Base-by-base conservation (phyloP, 2,329 filamentous ascomycete species). In the Colletotrichum agaves region DNA sequence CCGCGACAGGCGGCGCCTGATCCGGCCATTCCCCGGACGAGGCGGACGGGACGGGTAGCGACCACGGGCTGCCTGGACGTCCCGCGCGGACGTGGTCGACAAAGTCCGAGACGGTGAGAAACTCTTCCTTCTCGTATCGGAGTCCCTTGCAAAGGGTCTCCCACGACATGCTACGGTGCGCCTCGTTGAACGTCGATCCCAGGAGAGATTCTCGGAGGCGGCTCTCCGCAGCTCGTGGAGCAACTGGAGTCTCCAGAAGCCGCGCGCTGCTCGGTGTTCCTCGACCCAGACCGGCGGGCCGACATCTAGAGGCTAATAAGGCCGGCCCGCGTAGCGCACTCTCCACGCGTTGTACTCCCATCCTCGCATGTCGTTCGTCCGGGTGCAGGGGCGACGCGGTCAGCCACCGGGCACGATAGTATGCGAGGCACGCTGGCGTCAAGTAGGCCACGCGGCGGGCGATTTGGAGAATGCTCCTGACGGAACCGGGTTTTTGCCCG, bases 241-340 rank as follows among this genome's bases (percentile, higher is more conserved):
- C 33, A 59, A 23, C 44, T 59, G 56, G 12, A 59, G 41, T 33
- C 23, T 46, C 56, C 56, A 59, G 43, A 59, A 59, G 13, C 41
- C 56, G 8, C 44, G 41, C 12, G 33, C 33, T 7, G 19, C 39
- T 6, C 56, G 41, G 13, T 59, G 56, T 21, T 59, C 56, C 43
- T 59, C 56, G 41, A 59, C 23, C 56, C 56, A 59, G 15, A 53
- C 46, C n/a, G 53, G 52, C 3, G 61, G 61, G 19, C 60, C 60
- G 12, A 53, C 41, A 13, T 53, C 50, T 13, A 12, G 27, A 11
- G 60, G 60, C 10, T 8, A 23, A 17, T 53, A 53, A 10, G 50
- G 50, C 31, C 50, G 50, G n/a, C 33, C 50, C 12, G 50, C 50
- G 33, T 53, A 53, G 50, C 50, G 50, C 17, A 17, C 33, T 19